phyloP scores from a whole-genome alignment of 208 protist species.

The Acanthamoeba healyi region DNA sequence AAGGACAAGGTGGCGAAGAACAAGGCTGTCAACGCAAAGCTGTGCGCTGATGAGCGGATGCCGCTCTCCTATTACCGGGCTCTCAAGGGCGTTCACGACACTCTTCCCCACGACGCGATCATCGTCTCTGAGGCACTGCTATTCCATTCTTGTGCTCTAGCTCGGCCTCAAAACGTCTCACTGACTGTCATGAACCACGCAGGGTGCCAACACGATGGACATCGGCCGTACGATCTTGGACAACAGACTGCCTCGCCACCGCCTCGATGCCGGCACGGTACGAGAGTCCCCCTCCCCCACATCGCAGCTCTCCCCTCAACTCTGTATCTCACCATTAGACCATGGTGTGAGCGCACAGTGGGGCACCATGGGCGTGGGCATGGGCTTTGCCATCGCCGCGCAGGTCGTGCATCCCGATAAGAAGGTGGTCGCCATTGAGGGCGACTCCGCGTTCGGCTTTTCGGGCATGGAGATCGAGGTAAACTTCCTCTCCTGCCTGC shows the following conservation, averaged over 20 bases:
- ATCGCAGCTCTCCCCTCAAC: background rate
- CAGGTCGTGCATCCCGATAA: slow-evolving; percentile 28
- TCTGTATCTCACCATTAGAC: background rate
- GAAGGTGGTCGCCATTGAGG: slow-evolving; percentile 77
- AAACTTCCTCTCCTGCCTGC: background rate
- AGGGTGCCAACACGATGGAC: slow-evolving; percentile 85
- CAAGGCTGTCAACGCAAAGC: slow-evolving; percentile 24
- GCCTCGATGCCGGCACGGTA: slow-evolving; percentile 81
- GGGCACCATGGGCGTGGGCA: slow-evolving; percentile 82
- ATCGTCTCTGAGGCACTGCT: slow-evolving; percentile 46
- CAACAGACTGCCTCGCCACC: slow-evolving; percentile 74
- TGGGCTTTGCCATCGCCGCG: slow-evolving; percentile 83
- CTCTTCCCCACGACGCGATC: slow-evolving; percentile 45
- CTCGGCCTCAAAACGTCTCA: too few species aligned
- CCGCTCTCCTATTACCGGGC: slow-evolving; percentile 75
- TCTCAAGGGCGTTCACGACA: slow-evolving; percentile 59
- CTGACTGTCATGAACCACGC: background rate
- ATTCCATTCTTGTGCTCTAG: too few species aligned
- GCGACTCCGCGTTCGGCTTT: slow-evolving; percentile 83
- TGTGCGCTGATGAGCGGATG: slow-evolving; percentile 25
- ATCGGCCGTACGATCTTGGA: slow-evolving; percentile 78
- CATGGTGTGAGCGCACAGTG: background rate
- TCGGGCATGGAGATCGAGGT: slow-evolving; percentile 79
- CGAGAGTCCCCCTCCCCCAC: background rate
- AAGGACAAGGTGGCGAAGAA: slow-evolving; percentile 48